These are phyloP conservation scores for Myriosclerotinia curreyana DNA, from an alignment of 2,329 filamentous ascomycete species.

Conservation along the genomic window DNA sequence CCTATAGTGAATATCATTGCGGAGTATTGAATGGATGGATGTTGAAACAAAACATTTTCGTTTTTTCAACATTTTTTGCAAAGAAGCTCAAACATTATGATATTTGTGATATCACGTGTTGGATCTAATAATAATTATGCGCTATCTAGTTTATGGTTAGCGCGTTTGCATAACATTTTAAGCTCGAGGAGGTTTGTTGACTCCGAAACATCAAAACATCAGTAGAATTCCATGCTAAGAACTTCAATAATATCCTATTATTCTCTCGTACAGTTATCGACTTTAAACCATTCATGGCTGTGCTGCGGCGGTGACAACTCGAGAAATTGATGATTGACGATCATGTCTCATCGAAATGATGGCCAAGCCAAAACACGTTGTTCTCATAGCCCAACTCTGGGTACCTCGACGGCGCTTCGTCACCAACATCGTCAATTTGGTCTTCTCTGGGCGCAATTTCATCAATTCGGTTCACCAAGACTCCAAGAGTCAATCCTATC, in stretches of 20 bases:
- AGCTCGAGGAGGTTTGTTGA: too few species aligned
- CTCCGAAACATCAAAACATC: not conserved
- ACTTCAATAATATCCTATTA: too few species aligned
- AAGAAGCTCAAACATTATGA: too few species aligned
- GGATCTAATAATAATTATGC: too few species aligned
- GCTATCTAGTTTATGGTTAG: too few species aligned
- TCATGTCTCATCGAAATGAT: not conserved
- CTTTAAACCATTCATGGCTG: not conserved
- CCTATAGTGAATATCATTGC: too few species aligned
- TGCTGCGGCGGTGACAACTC: not conserved
- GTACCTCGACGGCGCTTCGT: not conserved
- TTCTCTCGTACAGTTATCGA: not conserved
- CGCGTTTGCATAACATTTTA: too few species aligned
- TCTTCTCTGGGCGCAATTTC: constrained; percentile 8
- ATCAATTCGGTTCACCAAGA: not conserved
- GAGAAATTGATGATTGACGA: constrained; percentile 10
- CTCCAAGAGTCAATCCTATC: not conserved
- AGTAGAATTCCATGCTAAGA: too few species aligned
- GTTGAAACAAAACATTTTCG: too few species aligned
- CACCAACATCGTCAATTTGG: not conserved
- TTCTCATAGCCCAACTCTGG: not conserved
- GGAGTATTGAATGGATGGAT: too few species aligned
- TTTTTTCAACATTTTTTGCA: too few species aligned
- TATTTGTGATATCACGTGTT: too few species aligned
- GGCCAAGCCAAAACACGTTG: not conserved